These are phyloP conservation scores for Citrus australasica DNA, from an alignment of 345 rosid species.

Conservation along the genomic window DNA sequence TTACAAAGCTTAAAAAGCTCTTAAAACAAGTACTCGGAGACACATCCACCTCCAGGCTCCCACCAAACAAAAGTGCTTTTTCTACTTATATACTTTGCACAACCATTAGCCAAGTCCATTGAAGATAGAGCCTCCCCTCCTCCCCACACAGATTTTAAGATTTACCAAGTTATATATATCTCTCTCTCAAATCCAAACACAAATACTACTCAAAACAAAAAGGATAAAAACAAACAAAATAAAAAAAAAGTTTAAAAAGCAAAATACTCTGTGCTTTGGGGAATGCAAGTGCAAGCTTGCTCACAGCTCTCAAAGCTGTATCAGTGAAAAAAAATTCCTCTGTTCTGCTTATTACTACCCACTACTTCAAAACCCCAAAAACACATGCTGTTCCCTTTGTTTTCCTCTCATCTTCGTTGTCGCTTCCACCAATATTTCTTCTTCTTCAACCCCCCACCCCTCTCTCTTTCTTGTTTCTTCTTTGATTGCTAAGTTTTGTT, in stretches of 20 bases:
- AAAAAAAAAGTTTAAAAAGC: conserved; percentile 2
- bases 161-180: background rate
- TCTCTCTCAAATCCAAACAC: conserved; percentile 19
- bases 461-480: background rate
- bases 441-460: background rate
- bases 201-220: conserved; percentile 29
- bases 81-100: background rate
- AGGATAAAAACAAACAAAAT: conserved; percentile 15
- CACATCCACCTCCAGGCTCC: conserved; percentile 15
- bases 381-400: conserved; percentile 35
- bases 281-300: conserved; percentile 53
- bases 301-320: conserved; percentile 51
- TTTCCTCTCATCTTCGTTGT: conserved; percentile 21
- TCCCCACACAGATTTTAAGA: background rate
- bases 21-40: conserved; percentile 26
- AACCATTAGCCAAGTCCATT: conserved; percentile 13
- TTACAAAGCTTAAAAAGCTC: conserved; percentile 13
- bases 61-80: conserved; percentile 27
- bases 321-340: conserved; percentile 24
- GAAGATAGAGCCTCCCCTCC: conserved; percentile 25
- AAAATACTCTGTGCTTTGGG: conserved; percentile 37
- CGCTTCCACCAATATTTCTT: conserved; percentile 6
- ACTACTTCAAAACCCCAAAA: conserved; percentile 32
- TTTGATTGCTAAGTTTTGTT: background rate
- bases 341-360: conserved; percentile 31